A percentile compares a stretch with the other conserved stretches of the same genome.
These are phyloP conservation scores for Pyrus betulifolia DNA, from an alignment of 306 rosid genomes.

Conservation along the genomic window DNA sequence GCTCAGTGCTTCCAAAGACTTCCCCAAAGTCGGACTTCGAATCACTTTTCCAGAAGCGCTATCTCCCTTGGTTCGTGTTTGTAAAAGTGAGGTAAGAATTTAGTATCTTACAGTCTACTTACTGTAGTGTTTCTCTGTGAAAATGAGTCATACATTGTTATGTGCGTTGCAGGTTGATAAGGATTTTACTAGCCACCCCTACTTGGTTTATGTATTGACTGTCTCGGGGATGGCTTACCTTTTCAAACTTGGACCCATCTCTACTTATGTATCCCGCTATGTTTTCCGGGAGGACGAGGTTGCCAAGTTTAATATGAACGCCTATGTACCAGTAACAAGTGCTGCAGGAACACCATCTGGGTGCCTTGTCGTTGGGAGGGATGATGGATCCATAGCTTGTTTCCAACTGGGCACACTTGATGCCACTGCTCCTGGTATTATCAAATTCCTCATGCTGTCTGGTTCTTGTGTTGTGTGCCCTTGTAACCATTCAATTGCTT, in stretches of 20 bases:
- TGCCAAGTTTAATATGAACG: slow-evolving; percentile 38
- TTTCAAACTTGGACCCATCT: slow-evolving; percentile 47
- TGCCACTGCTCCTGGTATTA: slow-evolving; percentile 54
- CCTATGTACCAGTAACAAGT: slow-evolving; percentile 38
- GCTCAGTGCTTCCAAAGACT: slow-evolving; percentile 52
- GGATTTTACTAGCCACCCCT: slow-evolving; percentile 39
- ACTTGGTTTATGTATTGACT: slow-evolving; percentile 62
- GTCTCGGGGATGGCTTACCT: slow-evolving; percentile 62
- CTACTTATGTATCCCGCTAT: slow-evolving; percentile 40
- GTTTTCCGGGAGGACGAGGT: slow-evolving; percentile 43
- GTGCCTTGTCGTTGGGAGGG: slow-evolving; percentile 62
- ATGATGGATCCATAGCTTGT: slow-evolving; percentile 65
- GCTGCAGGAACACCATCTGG: slow-evolving; percentile 47
- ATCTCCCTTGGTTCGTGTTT: slow-evolving; percentile 53
- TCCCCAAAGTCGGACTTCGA: slow-evolving; percentile 56
- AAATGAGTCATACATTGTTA: background rate
- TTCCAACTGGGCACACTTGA: slow-evolving; percentile 69
- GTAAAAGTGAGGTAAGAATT: slow-evolving; percentile 52
- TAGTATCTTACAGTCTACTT: background rate
- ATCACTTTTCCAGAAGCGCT: slow-evolving; percentile 60
- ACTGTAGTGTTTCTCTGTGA: background rate
- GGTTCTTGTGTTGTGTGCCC: slow-evolving; percentile 11
- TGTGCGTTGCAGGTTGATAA: slow-evolving; percentile 40
- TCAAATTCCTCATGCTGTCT: background rate
- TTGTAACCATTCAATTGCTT: background rate